phyloP scores from a whole-genome alignment of 2,329 filamentous ascomycete species.

The Periconia sp. region DNA sequence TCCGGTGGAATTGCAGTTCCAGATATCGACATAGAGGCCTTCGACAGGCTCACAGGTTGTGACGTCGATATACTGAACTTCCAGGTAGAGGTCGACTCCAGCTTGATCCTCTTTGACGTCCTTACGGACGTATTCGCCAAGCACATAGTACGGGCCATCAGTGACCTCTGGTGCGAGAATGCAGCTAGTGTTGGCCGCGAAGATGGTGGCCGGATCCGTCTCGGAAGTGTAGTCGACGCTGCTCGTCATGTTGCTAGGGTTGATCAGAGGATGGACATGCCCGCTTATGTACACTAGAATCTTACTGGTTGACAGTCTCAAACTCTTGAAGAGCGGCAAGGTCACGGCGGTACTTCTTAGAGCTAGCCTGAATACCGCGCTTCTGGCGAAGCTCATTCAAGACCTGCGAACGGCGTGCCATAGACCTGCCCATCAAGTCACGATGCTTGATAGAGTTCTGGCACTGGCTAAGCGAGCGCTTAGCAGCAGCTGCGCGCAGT shows the following conservation, averaged over 20 bases:
- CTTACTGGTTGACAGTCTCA: slow-evolving; percentile 32
- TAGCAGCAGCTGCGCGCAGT: slow-evolving; percentile 20
- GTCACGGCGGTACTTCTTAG: slow-evolving; percentile 32
- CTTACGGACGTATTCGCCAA: slow-evolving; percentile 55
- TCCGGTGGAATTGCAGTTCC: slow-evolving; percentile 48
- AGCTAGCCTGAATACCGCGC: slow-evolving; percentile 30
- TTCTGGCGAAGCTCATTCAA: slow-evolving; percentile 27
- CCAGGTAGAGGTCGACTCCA: slow-evolving; percentile 55
- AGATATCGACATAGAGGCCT: slow-evolving; percentile 57
- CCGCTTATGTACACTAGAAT: no score
- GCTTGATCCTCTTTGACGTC: slow-evolving; percentile 53
- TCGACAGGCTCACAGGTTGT: slow-evolving; percentile 56
- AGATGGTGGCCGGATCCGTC: slow-evolving; percentile 22
- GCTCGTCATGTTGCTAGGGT: slow-evolving; percentile 29
- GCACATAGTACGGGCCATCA: slow-evolving; percentile 37
- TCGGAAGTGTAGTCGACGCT: slow-evolving; percentile 17
- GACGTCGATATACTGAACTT: slow-evolving; percentile 58
- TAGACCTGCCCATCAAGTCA: slow-evolving; percentile 23
- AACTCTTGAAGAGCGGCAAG: slow-evolving; percentile 37
- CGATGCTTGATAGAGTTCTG: slow-evolving; percentile 23
- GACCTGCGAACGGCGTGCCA: slow-evolving; percentile 24
- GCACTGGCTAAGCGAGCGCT: slow-evolving; percentile 25
- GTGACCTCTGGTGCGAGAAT: slow-evolving; percentile 23
- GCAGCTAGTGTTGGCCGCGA: slow-evolving; percentile 21
- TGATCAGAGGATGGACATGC: background rate